Conservation (phyloP, 805 yeast genomes). For the Hanseniaspora nectarophila region DNA sequence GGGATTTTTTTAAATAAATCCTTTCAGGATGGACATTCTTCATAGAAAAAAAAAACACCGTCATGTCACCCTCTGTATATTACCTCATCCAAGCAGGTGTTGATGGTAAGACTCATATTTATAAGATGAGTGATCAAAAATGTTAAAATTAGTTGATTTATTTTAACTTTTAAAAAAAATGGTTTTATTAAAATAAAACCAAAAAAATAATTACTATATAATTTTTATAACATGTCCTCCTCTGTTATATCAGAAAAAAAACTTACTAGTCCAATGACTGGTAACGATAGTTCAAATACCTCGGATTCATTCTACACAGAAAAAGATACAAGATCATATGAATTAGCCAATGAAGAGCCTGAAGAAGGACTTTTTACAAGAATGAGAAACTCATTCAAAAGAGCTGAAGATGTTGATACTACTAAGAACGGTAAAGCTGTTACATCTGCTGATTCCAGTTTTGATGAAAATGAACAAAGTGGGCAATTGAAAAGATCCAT, state of each 20-base stretch:
- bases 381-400: constrained; percentile 28
- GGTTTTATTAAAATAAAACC: no score
- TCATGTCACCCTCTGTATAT: no score
- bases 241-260: neutral
- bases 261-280: neutral
- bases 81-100: no score
- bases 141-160: no score
- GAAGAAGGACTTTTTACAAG: neutral
- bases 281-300: neutral
- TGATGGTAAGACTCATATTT: no score
- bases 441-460: constrained; percentile 26
- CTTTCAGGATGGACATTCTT: neutral
- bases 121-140: no score
- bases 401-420: constrained; percentile 25
- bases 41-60: neutral
- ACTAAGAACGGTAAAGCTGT: constrained; percentile 30
- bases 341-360: neutral
- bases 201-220: neutral
- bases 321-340: neutral
- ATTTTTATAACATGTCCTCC: neutral
- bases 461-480: constrained; percentile 30
- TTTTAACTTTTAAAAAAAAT: no score
- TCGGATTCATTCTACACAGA: neutral
- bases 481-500: constrained; percentile 31
- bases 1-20: neutral